Evolutionary conservation across 805 yeast species (phyloP), one percentile per base, ranked within the genome.

Genomic region (Wickerhamomyces pijperi): DNA sequence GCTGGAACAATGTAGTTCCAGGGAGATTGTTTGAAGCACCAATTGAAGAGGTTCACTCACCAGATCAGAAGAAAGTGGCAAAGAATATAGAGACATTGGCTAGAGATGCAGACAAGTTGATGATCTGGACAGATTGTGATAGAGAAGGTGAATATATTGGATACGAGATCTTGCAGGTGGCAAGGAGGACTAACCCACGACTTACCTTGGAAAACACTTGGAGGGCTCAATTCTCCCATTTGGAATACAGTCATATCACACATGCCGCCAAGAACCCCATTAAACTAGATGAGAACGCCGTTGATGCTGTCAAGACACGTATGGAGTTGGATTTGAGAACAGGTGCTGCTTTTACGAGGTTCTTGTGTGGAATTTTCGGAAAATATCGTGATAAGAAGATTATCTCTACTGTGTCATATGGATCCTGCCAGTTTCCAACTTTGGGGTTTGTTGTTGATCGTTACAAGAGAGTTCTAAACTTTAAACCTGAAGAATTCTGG

Each of bases 41-140:
- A 1, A 55, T 82, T 5, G 53, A 57, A n/a, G 64, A 65, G 34
- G 49, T 46, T 12, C 53, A 58, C 3, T 54, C 65, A 25, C 64
- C 67, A 12, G 68, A 67, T 36, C 68, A 67, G 41, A 49, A 48
- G 42, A 63, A 61, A 25, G 69, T 86, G 18, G 79, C 79, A 3
- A 59, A 64, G 11, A 92, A 90, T 53, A 85, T 92, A 36, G 57
- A 70, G 23, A 58, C 58, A 4, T 86, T 86, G 53, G 82, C 87
- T 4, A 56, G 78, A 32, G 52, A 51, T 16, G 73, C 84, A 5
- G 72, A 76, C 38, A 63, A 63, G 32, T 60, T 92, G 39, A 84
- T 86, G 83, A 85, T 92, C 7, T 92, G 98, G 97, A 92, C 98
- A 1, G 99, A 92, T 68, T 92, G 98, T 60, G 97, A 88, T 67